phyloP scores from a whole-genome alignment of 768 basidiomycete species.

The Trametes cingulata region DNA sequence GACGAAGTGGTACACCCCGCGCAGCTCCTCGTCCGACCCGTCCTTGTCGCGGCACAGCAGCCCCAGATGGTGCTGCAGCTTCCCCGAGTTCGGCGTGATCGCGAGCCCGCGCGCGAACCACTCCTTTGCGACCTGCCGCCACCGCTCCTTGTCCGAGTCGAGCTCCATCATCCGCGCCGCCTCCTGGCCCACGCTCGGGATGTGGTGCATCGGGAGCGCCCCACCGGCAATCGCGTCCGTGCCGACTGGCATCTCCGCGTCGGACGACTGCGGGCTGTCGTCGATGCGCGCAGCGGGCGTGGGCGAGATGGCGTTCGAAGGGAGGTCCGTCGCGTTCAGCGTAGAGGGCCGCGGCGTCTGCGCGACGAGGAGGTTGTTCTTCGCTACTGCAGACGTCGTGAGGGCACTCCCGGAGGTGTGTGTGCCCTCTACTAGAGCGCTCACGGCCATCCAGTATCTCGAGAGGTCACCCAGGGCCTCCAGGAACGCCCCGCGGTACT shows the following conservation, averaged over 20 bases:
- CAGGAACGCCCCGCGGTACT: conserved; percentile 85
- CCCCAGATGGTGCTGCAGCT: conserved; percentile 93
- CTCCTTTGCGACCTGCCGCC: conserved; percentile 85
- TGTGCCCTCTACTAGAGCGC: conserved; percentile 69
- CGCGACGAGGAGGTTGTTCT: conserved; percentile 31
- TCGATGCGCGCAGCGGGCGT: conserved; percentile 31
- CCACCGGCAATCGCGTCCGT: conserved; percentile 16
- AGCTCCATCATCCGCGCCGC: conserved; percentile 83
- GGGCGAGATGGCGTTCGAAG: conserved; percentile 24
- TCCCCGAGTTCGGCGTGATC: conserved; percentile 91
- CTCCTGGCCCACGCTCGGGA: conserved; percentile 79
- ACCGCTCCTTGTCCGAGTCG: conserved; percentile 89
- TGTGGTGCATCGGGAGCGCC: conserved; percentile 16
- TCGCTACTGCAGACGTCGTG: conserved; percentile 50
- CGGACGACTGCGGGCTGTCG: conserved; percentile 33
- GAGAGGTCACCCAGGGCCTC: conserved; percentile 97
- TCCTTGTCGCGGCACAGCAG: conserved; percentile 82
- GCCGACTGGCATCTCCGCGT: conserved; percentile 21
- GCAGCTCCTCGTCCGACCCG: conserved; percentile 83
- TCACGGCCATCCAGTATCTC: conserved; percentile 93
- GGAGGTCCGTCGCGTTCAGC: conserved; percentile 21
- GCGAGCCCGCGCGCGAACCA: conserved; percentile 91
- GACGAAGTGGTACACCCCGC: conserved; percentile 89
- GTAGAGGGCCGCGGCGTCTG: conserved; percentile 27
- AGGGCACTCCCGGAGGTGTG: conserved; percentile 41